Base-by-base conservation (phyloP, 768 basidiomycete genomes). In the Pleurotus ostreatus region DNA sequence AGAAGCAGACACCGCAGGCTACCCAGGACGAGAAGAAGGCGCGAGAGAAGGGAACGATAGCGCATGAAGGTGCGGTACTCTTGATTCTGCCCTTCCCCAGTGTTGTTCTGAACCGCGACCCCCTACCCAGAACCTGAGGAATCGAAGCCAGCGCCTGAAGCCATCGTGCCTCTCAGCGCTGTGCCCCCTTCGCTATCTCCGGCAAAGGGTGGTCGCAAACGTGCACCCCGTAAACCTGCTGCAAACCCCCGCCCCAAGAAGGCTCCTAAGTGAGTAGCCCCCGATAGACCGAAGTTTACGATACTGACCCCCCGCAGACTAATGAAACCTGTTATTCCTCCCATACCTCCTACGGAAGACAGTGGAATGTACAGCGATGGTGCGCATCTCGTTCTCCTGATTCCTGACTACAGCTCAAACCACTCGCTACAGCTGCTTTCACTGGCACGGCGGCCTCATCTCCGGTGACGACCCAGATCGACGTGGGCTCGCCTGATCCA, bases 401-500 rank as follows among this genome's bases (percentile, higher is more conserved):
- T 57, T 55, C 41, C 48, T 64, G 23, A 25, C 23, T 25, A 25
- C 23, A 5, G 47, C 46, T 53, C 46, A 54, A 34, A 39, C 38
- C 55, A 47, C 55, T 53, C 38, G 39, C 60, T 18, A 18, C 23
- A 53, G 51, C 51, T 43, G 88, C 79, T 41, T 83, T 83, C 64
- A 79, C 84, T 12, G 82, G 82, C 25, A 89, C 88, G 13, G 87
- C 86, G 2, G 84, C 88, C 2, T 89, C 88, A 2, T 89, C 88
- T 1, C 88, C 88, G 8, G 70, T 80, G 9, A 77, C 77, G n/a
- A 71, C 73, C 22, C 76, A 76, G 41, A 73, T 79, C 20, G 79
- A 79, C 22, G 69, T 65, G 20, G 71, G 70, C 39, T 74, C 83
- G 1, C 80, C 82, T 34, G 83, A 84, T 47, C 78, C 77, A 38